A percentile compares a stretch with the other conserved stretches of the same genome.
phyloP scores from a whole-genome alignment of 2,329 filamentous ascomycete species.

The Botrytis aclada region DNA sequence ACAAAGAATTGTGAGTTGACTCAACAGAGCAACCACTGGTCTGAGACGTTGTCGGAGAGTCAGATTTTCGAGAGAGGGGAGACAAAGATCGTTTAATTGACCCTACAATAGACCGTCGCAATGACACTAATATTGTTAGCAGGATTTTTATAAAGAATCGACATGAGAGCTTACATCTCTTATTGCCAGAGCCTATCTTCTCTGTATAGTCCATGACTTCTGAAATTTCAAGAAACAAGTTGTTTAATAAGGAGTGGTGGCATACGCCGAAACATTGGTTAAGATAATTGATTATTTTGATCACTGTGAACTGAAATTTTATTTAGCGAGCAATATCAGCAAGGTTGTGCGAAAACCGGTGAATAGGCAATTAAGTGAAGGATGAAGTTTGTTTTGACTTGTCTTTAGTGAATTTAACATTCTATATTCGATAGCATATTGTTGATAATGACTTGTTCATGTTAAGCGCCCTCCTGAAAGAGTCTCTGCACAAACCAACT shows the following conservation, averaged over 20 bases:
- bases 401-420: background rate
- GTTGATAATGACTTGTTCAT: background rate
- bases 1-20: background rate
- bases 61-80: background rate
- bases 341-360: background rate
- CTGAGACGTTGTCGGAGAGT: background rate
- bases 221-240: background rate
- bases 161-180: background rate
- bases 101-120: slow-evolving; percentile 14
- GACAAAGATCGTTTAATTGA: slow-evolving; percentile 16
- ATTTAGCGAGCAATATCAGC: background rate
- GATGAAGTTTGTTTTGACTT: background rate
- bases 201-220: background rate
- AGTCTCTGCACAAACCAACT: background rate
- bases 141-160: background rate
- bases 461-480: background rate
- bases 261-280: background rate
- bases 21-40: slow-evolving; percentile 4
- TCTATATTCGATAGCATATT: background rate
- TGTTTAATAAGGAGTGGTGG: background rate
- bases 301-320: background rate
- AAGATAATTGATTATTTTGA: background rate
- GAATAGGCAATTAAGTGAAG: background rate
- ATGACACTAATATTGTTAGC: slow-evolving; percentile 12
- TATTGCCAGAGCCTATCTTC: background rate